A percentile compares a stretch with the other conserved stretches of the same genome.
Evolutionary conservation across 306 rosid genomes (phyloP).

Genomic region (Prunus mongolica): DNA sequence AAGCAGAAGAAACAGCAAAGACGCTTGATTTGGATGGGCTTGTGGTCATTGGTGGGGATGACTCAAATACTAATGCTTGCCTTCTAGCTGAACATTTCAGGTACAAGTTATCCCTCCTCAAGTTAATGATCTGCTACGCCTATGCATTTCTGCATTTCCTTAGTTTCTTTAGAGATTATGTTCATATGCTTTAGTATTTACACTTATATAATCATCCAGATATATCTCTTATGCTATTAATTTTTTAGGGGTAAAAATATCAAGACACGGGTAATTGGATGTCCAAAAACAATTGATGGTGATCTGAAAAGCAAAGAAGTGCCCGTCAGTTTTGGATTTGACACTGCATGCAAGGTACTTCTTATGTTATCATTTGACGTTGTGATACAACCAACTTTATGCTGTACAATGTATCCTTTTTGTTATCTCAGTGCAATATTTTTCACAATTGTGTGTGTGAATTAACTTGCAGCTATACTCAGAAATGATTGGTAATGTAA

Average conservation of each 20-base stretch:
- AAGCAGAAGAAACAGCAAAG: slow-evolving; percentile 73
- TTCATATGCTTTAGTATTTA: neutral
- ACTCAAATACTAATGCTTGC: slow-evolving; percentile 92
- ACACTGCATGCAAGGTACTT: slow-evolving; percentile 92
- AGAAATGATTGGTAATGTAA: slow-evolving; percentile 94
- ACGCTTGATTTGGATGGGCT: slow-evolving; percentile 87
- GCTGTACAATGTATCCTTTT: neutral
- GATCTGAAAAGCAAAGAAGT: slow-evolving; percentile 90
- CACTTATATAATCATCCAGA: neutral
- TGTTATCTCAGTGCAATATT: neutral
- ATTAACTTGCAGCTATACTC: slow-evolving; percentile 63
- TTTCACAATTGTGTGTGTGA: neutral
- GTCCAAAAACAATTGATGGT: slow-evolving; percentile 94
- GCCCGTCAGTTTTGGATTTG: slow-evolving; percentile 90
- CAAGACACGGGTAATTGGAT: slow-evolving; percentile 79
- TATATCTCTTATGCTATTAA: neutral
- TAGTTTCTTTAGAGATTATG: neutral
- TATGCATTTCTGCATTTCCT: neutral
- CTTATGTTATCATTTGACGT: neutral
- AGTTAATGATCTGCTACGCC: neutral
- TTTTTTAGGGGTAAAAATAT: slow-evolving; percentile 55
- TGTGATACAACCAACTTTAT: neutral
- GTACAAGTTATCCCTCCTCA: slow-evolving; percentile 14
- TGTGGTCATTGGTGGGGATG: slow-evolving; percentile 94
- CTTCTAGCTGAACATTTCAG: slow-evolving; percentile 94